Percentiles rank a stretch among this genome's conserved stretches.
phyloP scores from a whole-genome alignment of 2,329 filamentous ascomycete species.

The Blastomyces parvus region DNA sequence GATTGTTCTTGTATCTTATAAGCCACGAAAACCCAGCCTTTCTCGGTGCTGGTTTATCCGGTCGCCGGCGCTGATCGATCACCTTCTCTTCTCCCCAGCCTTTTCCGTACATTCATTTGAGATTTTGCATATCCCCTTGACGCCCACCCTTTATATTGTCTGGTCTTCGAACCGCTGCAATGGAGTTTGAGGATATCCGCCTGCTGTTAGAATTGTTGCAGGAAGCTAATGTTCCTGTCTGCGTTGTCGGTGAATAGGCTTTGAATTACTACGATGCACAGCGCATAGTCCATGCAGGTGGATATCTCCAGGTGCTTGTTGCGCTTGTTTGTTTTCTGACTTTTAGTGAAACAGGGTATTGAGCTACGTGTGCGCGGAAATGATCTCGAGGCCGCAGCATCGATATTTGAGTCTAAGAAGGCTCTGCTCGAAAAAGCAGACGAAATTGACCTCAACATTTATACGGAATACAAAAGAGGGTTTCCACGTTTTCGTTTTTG shows the following conservation, averaged over 20 bases:
- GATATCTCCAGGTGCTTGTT: not conserved
- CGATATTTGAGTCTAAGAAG: slow-evolving; percentile 37
- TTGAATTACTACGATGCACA: slow-evolving; percentile 13
- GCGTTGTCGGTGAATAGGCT: slow-evolving; percentile 12
- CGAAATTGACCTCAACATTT: slow-evolving; percentile 16
- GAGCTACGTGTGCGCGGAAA: slow-evolving; percentile 10
- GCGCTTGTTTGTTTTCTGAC: not conserved
- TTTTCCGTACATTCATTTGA: too few species aligned
- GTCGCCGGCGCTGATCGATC: too few species aligned
- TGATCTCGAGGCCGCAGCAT: slow-evolving; percentile 4
- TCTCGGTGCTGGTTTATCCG: too few species aligned
- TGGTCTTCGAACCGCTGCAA: too few species aligned
- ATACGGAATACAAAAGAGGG: slow-evolving; percentile 21
- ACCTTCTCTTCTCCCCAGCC: too few species aligned
- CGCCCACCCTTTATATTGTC: too few species aligned
- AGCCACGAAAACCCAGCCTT: too few species aligned
- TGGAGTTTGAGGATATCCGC: not conserved
- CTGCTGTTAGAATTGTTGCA: slow-evolving; percentile 25
- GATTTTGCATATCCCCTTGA: too few species aligned
- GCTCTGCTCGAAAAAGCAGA: slow-evolving; percentile 25
- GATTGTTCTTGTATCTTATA: too few species aligned
- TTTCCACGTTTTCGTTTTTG: slow-evolving; percentile 16
- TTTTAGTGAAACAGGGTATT: slow-evolving; percentile 8
- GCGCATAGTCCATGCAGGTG: slow-evolving; percentile 10
- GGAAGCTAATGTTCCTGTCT: slow-evolving; percentile 10